Percentiles rank a stretch among this genome's conserved stretches.
Evolutionary conservation across 306 rosid species (phyloP).

Genomic region (Prunus mira): DNA sequence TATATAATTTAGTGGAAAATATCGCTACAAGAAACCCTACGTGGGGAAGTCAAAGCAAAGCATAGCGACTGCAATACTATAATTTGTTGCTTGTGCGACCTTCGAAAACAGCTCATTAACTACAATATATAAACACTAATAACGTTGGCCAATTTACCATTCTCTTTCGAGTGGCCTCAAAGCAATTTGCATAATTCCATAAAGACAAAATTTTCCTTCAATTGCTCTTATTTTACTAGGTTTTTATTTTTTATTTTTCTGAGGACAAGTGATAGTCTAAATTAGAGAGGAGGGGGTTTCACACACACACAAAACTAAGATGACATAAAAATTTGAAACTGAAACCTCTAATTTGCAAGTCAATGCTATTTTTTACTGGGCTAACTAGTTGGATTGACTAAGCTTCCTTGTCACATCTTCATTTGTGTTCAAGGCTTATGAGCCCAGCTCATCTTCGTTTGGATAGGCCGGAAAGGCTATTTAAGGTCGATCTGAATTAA

Average conservation of each 20-base stretch:
- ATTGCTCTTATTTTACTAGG: background rate
- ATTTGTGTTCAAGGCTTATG: no score
- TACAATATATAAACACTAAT: background rate
- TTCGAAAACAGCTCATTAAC: background rate
- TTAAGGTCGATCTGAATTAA: no score
- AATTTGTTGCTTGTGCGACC: background rate
- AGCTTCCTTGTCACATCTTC: no score
- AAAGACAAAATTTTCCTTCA: background rate
- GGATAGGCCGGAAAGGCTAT: no score
- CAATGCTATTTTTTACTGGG: rapidly evolving
- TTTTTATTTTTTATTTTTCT: no score
- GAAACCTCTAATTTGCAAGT: rapidly evolving
- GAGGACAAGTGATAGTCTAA: no score
- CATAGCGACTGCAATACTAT: background rate
- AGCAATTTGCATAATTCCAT: background rate
- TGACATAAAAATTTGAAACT: rapidly evolving
- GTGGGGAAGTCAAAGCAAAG: background rate
- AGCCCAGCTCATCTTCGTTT: background rate
- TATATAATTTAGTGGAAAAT: background rate
- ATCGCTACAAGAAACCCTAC: background rate
- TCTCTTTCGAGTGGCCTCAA: background rate
- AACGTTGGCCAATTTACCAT: no score
- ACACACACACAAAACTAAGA: no score
- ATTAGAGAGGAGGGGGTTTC: no score
- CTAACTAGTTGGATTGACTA: no score